Percentiles rank a stretch among this genome's conserved stretches.
These are phyloP conservation scores for Thielaviopsis cerberus DNA, from an alignment of 2,329 filamentous ascomycete species.

Conservation along the genomic window DNA sequence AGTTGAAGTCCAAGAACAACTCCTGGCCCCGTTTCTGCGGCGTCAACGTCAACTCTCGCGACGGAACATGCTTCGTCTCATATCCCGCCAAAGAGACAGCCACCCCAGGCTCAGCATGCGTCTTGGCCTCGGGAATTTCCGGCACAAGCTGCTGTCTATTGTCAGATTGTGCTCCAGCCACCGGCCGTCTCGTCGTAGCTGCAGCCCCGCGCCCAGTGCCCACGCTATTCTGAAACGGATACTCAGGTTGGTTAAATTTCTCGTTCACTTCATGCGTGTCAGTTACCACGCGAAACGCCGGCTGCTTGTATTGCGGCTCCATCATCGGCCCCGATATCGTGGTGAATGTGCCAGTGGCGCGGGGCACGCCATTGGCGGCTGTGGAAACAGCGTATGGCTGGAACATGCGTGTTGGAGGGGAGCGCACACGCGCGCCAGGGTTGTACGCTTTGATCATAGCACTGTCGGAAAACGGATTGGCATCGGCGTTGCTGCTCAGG, in stretches of 20 bases:
- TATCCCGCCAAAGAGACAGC: too few relatives aligned
- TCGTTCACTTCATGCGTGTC: constrained; percentile 5
- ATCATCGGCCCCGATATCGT: background rate
- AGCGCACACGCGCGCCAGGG: background rate
- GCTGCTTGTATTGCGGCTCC: background rate
- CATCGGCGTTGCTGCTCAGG: background rate
- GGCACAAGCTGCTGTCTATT: background rate
- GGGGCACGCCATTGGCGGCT: background rate
- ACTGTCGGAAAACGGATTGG: background rate
- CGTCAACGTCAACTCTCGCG: constrained; percentile 48
- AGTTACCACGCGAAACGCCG: constrained; percentile 4
- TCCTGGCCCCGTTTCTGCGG: constrained; percentile 49
- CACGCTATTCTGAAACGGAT: background rate
- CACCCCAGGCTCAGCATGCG: too few relatives aligned
- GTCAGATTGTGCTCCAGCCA: background rate
- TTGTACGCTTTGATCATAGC: constrained; percentile 4
- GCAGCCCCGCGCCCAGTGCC: background rate
- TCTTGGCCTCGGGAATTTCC: background rate
- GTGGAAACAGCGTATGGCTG: background rate
- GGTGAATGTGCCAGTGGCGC: background rate
- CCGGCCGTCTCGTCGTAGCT: background rate
- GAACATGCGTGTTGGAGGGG: background rate
- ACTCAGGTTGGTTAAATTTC: constrained; percentile 1
- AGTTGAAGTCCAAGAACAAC: constrained; percentile 39
- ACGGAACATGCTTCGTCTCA: constrained; percentile 20